Percentiles rank a stretch among this genome's conserved stretches.
These are phyloP conservation scores for Fusarium sp. DNA, from an alignment of 2,329 filamentous ascomycete species.

Conservation along the genomic window DNA sequence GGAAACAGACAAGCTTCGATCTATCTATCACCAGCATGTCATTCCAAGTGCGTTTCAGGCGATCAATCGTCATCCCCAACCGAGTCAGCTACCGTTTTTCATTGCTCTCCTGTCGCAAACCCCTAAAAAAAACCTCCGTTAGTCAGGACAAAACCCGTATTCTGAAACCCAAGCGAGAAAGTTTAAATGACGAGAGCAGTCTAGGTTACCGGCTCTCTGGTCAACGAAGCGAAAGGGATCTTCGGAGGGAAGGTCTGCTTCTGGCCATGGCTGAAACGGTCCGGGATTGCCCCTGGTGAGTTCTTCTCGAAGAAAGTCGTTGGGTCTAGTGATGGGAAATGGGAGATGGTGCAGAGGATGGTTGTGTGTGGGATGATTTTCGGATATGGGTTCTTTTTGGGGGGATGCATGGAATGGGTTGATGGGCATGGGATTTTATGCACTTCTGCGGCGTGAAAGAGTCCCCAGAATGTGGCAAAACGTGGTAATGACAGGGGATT, in stretches of 20 bases:
- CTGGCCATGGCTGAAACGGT: constrained; percentile 37
- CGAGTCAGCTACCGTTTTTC: constrained; percentile 2
- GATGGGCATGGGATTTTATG: constrained; percentile 7
- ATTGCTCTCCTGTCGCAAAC: background rate
- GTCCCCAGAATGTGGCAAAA: constrained; percentile 25
- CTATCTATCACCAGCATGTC: background rate
- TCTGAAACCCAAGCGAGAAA: constrained; percentile 32
- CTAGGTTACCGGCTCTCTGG: constrained; percentile 37
- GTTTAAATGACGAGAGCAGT: constrained; percentile 26
- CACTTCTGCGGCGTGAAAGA: constrained; percentile 14
- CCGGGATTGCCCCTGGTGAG: constrained; percentile 2
- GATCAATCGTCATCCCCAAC: background rate
- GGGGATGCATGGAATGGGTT: constrained; percentile 4
- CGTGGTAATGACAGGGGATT: constrained; percentile 27
- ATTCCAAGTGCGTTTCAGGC: background rate
- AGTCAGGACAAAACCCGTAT: constrained; percentile 22
- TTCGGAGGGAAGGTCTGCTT: constrained; percentile 31
- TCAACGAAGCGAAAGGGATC: constrained; percentile 28
- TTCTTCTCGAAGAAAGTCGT: background rate
- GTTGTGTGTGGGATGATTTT: background rate
- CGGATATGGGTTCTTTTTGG: background rate
- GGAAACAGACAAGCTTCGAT: constrained; percentile 16
- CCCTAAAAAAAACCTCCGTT: constrained; percentile 5
- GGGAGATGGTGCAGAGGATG: background rate
- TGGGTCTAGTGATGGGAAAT: background rate